Base-by-base conservation (phyloP, 2,329 filamentous ascomycete genomes). In the Talaromyces albobiverticillius region DNA sequence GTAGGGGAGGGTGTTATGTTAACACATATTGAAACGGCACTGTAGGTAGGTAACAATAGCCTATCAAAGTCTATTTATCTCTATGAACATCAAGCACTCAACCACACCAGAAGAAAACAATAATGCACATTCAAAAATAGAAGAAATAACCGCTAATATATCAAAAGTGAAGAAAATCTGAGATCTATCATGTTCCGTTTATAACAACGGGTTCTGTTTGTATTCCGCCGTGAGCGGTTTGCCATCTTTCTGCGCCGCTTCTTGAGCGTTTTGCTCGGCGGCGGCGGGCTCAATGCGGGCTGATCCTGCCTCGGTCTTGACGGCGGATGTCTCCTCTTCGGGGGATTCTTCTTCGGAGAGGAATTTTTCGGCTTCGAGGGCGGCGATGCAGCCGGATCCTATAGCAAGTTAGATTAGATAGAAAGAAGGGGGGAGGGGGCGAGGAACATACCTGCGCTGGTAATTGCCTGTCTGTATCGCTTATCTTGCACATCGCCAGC, bases 401-500 rank as follows among this genome's bases (percentile, higher is more conserved):
- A 32, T 14, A 34, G 41, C 63, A 68, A 55, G 69, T 38, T 8
- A 47, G 16, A 45, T 18, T 41, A 45, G 6, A 23, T 10, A 36
- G 20, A 23, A 34, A 41, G 18, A 32, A 34, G 40, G 40, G 16
- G 22, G 13, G 22, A 14, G 9, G n/a, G 25, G 20, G 47, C 22
- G 13, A 16, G 10, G 10, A 62, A 83, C 86, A 70, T 79, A 91
- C 90, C 93, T 64, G 94, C 94, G 76, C 92, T 96, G 60, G 94
- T 99, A 62, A 99, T 95, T 45, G 94, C 94, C 79, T 99, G 94
- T 71, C 94, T 85, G 74, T 99, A 99, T 69, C 87, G 85, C 86
- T 97, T 99, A 72, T 99, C 95, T 79, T 99, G 94, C 9, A 99
- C 95, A 70, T 99, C 94, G 60, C 94, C 94, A 9, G 93, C 94